Evolutionary conservation across 2,329 filamentous ascomycete genomes (phyloP).

Genomic region (Ascocoryne sarcoides): DNA sequence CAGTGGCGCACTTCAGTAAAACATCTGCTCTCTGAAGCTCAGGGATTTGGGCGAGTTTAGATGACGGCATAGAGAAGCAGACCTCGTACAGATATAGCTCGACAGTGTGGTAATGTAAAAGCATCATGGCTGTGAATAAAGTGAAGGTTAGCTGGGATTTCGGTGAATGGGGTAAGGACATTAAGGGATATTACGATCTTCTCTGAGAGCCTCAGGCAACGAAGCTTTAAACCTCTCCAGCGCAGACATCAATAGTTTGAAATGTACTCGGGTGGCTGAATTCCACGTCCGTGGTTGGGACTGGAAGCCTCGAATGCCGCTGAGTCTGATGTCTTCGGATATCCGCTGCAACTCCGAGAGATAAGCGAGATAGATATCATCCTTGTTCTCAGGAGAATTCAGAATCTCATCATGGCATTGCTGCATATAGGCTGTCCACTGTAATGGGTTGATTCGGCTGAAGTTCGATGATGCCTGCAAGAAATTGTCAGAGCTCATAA

Average conservation of each 20-base stretch:
- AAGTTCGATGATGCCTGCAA: conserved; percentile 4
- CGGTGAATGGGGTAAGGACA: too few species aligned
- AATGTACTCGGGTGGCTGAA: conserved; percentile 2
- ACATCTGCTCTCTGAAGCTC: too few species aligned
- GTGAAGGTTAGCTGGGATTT: too few species aligned
- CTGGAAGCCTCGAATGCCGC: conserved; percentile 4
- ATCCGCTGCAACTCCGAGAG: conserved; percentile 5
- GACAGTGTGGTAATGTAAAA: too few species aligned
- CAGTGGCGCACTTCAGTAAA: too few species aligned
- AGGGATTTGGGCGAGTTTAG: too few species aligned
- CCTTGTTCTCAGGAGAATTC: conserved; percentile 2
- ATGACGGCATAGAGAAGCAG: too few species aligned
- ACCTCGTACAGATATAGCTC: too few species aligned
- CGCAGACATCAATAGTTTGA: conserved; percentile 8
- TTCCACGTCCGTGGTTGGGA: conserved; percentile 5
- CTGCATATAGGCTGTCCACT: conserved; percentile 6
- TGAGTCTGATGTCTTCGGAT: conserved; percentile 4
- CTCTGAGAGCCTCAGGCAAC: too few species aligned
- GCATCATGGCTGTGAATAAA: too few species aligned
- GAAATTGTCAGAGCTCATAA: background rate
- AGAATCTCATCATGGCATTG: conserved; percentile 8
- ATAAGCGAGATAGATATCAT: conserved; percentile 6
- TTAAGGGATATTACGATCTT: too few species aligned
- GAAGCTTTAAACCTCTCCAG: too few species aligned
- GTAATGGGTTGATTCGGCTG: conserved; percentile 4